phyloP scores from a whole-genome alignment of 202 grass and related monocot genomes.

The Bolboschoenoplectus hybrid region DNA sequence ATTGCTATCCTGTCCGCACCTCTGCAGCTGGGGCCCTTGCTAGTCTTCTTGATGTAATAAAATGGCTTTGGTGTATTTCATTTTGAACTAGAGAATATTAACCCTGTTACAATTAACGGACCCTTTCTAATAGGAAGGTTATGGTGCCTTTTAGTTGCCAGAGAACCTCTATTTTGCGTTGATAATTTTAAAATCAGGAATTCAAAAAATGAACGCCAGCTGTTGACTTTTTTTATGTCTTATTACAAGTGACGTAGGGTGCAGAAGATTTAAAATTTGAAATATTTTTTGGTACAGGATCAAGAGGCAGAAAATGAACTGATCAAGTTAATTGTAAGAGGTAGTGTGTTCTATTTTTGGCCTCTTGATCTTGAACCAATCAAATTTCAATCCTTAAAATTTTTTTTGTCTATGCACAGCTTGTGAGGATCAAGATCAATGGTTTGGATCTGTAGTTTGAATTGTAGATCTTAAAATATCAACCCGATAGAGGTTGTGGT shows the following conservation, averaged over 20 bases:
- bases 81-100: neutral
- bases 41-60: constrained; percentile 79
- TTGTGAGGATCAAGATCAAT: neutral
- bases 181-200: neutral
- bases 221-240: neutral
- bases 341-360: neutral
- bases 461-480: neutral
- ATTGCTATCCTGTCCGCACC: constrained; percentile 74
- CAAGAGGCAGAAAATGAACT: neutral
- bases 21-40: constrained; percentile 81
- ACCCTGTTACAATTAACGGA: neutral
- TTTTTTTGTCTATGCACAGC: neutral
- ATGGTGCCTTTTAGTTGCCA: constrained; percentile 5
- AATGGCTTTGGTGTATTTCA: neutral
- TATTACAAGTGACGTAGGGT: neutral
- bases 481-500: neutral
- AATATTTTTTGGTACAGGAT: neutral
- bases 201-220: neutral
- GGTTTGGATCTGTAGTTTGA: neutral
- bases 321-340: constrained; percentile 1
- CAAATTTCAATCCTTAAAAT: neutral
- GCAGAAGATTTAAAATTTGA: neutral
- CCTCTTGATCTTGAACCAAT: neutral
- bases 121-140: neutral
- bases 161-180: neutral